Conservation (phyloP, 768 basidiomycete genomes). For the Leccinum sublutescens region DNA sequence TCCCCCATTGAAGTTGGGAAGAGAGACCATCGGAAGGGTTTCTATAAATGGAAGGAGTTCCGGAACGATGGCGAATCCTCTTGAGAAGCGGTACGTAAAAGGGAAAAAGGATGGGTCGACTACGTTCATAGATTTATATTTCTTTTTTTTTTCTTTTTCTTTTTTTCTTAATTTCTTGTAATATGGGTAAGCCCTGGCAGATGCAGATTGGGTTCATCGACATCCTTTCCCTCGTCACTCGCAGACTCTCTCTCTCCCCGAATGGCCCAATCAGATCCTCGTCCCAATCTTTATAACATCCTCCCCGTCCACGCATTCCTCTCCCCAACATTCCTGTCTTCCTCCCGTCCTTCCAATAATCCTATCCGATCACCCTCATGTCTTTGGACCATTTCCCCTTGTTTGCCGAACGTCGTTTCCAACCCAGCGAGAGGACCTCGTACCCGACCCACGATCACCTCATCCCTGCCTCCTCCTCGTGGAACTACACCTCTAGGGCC, state of each 20-base stretch:
- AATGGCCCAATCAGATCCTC: constrained; percentile 27
- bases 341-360: constrained; percentile 2
- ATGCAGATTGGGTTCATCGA: constrained; percentile 26
- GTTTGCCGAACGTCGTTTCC: constrained; percentile 34
- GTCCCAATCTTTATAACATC: constrained; percentile 27
- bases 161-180: neutral
- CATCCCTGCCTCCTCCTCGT: constrained; percentile 21
- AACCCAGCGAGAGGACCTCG: constrained; percentile 24
- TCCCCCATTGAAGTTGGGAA: neutral
- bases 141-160: neutral
- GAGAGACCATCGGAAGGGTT: neutral
- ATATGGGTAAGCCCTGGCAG: neutral
- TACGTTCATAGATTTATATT: neutral
- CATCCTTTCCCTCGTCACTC: neutral
- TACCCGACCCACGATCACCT: constrained; percentile 25
- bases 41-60: constrained; percentile 4
- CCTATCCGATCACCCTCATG: constrained; percentile 20
- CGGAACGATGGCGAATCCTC: constrained; percentile 17
- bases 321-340: constrained; percentile 3
- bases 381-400: constrained; percentile 34
- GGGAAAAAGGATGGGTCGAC: constrained; percentile 12
- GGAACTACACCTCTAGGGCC: constrained; percentile 27
- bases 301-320: constrained; percentile 10
- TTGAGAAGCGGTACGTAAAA: constrained; percentile 20
- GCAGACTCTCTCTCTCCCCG: constrained; percentile 2